These are phyloP conservation scores for Pseudophaeomoniella oleicola DNA, from an alignment of 2,329 filamentous ascomycete genomes.

Conservation along the genomic window DNA sequence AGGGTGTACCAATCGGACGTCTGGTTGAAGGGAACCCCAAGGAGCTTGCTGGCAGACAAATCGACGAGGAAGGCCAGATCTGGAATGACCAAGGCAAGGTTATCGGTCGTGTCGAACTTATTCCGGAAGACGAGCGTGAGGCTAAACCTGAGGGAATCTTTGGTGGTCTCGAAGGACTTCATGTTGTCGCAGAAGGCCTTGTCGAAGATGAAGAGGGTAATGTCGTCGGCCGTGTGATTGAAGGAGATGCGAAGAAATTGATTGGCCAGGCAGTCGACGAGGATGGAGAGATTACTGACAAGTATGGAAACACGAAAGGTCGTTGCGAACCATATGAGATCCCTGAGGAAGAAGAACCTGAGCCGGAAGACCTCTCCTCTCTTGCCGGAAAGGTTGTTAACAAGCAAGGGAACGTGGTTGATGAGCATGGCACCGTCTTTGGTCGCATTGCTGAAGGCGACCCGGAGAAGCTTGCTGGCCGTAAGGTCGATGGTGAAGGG, in stretches of 20 bases:
- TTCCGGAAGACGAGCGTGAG: constrained; percentile 42
- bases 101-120: constrained; percentile 42
- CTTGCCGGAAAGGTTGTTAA: constrained; percentile 49
- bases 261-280: constrained; percentile 63
- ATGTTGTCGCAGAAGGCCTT: constrained; percentile 42
- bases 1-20: constrained; percentile 40
- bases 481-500: constrained; percentile 47
- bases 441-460: constrained; percentile 45
- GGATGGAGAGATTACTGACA: constrained; percentile 69
- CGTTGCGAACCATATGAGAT: constrained; percentile 42
- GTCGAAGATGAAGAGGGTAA: constrained; percentile 66
- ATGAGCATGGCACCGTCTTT: constrained; percentile 42
- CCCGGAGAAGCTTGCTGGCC: constrained; percentile 39
- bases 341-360: constrained; percentile 28
- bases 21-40: constrained; percentile 42
- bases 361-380: constrained; percentile 40
- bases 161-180: constrained; percentile 40
- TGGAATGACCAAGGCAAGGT: constrained; percentile 42
- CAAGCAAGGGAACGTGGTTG: constrained; percentile 48
- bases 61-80: constrained; percentile 40
- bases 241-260: constrained; percentile 58
- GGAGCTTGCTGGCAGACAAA: constrained; percentile 40
- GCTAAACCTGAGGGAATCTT: constrained; percentile 42
- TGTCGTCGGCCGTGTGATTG: constrained; percentile 55
- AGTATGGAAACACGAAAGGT: constrained; percentile 50